phyloP scores from a whole-genome alignment of 2,329 filamentous ascomycete genomes.

The Ilyonectria sp. region DNA sequence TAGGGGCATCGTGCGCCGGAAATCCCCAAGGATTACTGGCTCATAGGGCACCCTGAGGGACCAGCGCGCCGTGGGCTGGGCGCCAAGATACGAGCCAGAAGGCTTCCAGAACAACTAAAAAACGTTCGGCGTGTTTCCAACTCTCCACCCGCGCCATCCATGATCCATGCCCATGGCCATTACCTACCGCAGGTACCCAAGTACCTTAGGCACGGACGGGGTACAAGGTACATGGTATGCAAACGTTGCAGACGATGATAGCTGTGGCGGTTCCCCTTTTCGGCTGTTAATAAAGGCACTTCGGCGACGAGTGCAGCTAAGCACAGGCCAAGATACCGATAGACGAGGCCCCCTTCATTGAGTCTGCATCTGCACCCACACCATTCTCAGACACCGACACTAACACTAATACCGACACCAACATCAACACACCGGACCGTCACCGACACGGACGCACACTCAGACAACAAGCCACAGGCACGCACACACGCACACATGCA shows the following conservation, averaged over 20 bases:
- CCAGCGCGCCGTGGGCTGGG: slow-evolving; percentile 17
- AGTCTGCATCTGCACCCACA: neutral
- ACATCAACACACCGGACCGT: too few relatives aligned
- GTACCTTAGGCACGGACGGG: neutral
- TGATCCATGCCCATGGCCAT: neutral
- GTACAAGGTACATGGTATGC: neutral
- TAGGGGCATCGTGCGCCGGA: slow-evolving; percentile 36
- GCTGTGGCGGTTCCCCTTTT: slow-evolving; percentile 13
- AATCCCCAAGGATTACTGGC: slow-evolving; percentile 18
- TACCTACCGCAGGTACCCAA: too few relatives aligned
- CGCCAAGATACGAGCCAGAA: slow-evolving; percentile 38
- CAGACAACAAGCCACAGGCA: neutral
- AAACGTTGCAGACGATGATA: neutral
- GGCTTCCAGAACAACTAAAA: slow-evolving; percentile 45
- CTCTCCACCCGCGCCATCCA: slow-evolving; percentile 1
- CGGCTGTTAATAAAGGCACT: neutral
- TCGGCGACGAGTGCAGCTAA: neutral
- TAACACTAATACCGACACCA: neutral
- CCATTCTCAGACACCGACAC: neutral
- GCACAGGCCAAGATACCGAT: too few relatives aligned
- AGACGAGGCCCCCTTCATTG: too few relatives aligned
- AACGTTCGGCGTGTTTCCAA: slow-evolving; percentile 35
- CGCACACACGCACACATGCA: neutral
- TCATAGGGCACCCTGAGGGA: slow-evolving; percentile 28
- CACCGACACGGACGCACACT: neutral